These are phyloP conservation scores for Mortierella sp. DNA, from an alignment of 371 early-diverging fungal species.

Conservation along the genomic window DNA sequence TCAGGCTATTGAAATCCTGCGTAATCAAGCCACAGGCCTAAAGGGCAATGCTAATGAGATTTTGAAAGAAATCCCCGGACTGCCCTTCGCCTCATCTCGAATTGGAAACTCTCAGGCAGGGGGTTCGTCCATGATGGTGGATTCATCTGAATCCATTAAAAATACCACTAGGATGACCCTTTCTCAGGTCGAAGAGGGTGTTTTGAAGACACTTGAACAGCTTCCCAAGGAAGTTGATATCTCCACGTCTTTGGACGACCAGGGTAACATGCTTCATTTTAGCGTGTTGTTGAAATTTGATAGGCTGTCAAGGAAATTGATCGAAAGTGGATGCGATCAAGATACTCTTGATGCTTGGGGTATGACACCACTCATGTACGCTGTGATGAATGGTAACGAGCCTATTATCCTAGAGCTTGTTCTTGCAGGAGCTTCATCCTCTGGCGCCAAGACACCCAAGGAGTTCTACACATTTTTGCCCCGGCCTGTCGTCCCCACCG, in stretches of 20 bases:
- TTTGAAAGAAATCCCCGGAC: conserved; percentile 28
- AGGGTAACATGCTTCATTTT: conserved; percentile 44
- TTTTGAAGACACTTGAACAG: conserved; percentile 32
- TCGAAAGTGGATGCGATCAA: conserved; percentile 41
- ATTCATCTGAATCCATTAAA: background rate
- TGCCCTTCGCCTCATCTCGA: background rate
- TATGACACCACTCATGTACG: conserved; percentile 55
- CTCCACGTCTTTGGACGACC: conserved; percentile 31
- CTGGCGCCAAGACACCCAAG: conserved; percentile 30
- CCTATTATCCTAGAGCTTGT: conserved; percentile 26
- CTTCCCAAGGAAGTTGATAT: conserved; percentile 35
- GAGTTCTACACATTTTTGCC: conserved; percentile 41
- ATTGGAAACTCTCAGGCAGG: conserved; percentile 1
- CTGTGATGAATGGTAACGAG: conserved; percentile 38
- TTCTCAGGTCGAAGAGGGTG: conserved; percentile 33
- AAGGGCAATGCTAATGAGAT: conserved; percentile 36
- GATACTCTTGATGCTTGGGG: conserved; percentile 37
- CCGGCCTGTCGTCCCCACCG: conserved; percentile 21
- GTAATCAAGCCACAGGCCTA: conserved; percentile 41
- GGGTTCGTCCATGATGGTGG: conserved; percentile 10
- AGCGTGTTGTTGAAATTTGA: conserved; percentile 33
- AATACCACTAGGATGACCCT: conserved; percentile 6
- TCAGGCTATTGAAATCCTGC: conserved; percentile 48
- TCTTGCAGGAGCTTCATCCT: conserved; percentile 39
- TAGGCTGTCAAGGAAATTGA: conserved; percentile 25